Conservation (phyloP, 2,329 filamentous ascomycete species). For the Chaetomium globosum region DNA sequence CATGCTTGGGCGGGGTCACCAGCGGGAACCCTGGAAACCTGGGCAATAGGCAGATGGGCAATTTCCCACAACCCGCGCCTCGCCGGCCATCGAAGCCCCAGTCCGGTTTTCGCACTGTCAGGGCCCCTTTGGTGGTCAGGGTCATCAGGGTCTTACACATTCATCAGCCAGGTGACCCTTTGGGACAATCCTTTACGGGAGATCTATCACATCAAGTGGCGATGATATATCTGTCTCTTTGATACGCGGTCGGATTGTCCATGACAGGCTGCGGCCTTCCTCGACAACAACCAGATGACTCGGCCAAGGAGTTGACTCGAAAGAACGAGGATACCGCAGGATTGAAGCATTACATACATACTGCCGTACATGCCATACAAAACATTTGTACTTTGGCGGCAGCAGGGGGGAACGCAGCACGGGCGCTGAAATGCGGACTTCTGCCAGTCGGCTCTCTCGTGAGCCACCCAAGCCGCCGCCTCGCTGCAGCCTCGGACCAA, state of each 20-base stretch:
- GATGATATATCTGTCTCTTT: neutral
- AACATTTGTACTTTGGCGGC: neutral
- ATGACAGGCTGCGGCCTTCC: neutral
- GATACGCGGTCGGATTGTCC: neutral
- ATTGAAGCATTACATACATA: neutral
- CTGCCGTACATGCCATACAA: neutral
- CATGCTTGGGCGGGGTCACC: slow-evolving; percentile 28
- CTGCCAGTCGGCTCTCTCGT: slow-evolving; percentile 26
- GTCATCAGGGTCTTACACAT: slow-evolving; percentile 17
- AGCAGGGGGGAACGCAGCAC: neutral
- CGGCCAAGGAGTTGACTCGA: neutral
- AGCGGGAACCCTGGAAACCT: slow-evolving; percentile 28
- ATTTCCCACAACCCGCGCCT: slow-evolving; percentile 26
- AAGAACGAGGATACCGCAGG: neutral
- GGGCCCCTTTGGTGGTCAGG: slow-evolving; percentile 2
- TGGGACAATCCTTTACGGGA: slow-evolving; percentile 25
- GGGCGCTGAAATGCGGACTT: slow-evolving; percentile 23
- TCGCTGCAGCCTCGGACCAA: slow-evolving; percentile 26
- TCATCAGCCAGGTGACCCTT: slow-evolving; percentile 23
- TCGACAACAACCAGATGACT: neutral
- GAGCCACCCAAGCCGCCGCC: slow-evolving; percentile 20
- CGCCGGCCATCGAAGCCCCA: neutral
- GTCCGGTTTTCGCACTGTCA: slow-evolving; percentile 28
- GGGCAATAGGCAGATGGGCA: slow-evolving; percentile 26
- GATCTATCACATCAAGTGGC: slow-evolving; percentile 27